These are phyloP conservation scores for Wilhelminamyces savonicus DNA, from an alignment of 805 yeast species.

Conservation along the genomic window DNA sequence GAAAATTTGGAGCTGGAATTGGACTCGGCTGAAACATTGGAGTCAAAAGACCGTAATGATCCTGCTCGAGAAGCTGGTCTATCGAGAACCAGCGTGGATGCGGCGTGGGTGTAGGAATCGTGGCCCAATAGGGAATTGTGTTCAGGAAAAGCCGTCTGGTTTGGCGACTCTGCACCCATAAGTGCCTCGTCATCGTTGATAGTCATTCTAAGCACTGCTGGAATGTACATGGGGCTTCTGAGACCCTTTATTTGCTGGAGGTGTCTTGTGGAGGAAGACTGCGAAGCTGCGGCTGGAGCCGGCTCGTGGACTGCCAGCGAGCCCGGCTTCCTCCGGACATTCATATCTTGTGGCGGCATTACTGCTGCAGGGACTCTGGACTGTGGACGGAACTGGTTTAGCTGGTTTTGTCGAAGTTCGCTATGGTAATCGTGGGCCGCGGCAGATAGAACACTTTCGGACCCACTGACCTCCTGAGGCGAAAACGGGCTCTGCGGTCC, in stretches of 20 bases:
- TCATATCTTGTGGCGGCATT: slow-evolving; percentile 18
- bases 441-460: too few species aligned
- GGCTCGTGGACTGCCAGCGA: not conserved
- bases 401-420: too few species aligned
- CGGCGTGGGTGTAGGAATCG: too few species aligned
- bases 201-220: slow-evolving; percentile 71
- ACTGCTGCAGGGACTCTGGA: slow-evolving; percentile 12
- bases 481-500: too few species aligned
- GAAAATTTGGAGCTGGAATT: slow-evolving; percentile 6
- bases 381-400: too few species aligned
- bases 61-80: too few species aligned
- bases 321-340: slow-evolving; percentile 8
- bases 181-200: slow-evolving; percentile 7
- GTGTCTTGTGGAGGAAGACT: slow-evolving; percentile 21
- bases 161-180: not conserved
- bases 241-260: slow-evolving; percentile 73
- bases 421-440: too few species aligned
- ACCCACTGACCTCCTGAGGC: too few species aligned
- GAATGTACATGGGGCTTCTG: slow-evolving; percentile 81
- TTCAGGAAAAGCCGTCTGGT: too few species aligned
- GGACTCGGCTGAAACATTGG: slow-evolving; percentile 23
- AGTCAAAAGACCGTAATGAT: slow-evolving; percentile 29
- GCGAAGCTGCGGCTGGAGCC: too few species aligned
- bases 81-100: slow-evolving; percentile 17
- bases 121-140: too few species aligned